phyloP scores from a whole-genome alignment of 2,329 filamentous ascomycete genomes.

The Penicillium thymicola region DNA sequence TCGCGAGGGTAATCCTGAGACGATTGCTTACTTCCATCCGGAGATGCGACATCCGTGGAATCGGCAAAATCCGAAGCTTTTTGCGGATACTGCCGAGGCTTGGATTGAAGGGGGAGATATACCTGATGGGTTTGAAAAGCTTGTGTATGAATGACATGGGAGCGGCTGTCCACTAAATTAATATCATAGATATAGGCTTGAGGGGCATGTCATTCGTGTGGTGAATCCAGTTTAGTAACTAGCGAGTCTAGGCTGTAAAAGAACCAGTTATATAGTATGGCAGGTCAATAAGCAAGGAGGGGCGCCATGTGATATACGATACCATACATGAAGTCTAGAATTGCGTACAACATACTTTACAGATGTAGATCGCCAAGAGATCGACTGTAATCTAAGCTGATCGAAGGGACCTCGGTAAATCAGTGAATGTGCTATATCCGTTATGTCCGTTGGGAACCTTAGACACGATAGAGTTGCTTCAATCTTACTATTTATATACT shows the following conservation, averaged over 20 bases:
- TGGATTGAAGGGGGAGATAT: not conserved
- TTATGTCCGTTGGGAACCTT: not conserved
- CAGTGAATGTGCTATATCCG: not conserved
- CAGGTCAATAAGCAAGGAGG: too few relatives aligned
- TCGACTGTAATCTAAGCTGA: too few relatives aligned
- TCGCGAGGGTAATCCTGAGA: not conserved
- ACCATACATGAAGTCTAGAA: not conserved
- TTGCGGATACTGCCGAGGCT: not conserved
- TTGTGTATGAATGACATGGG: not conserved
- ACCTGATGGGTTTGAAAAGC: not conserved
- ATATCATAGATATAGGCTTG: not conserved
- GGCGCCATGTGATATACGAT: not conserved
- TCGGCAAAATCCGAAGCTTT: not conserved
- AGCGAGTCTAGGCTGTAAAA: not conserved
- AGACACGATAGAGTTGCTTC: not conserved
- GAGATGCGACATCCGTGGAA: not conserved
- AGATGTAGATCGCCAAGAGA: not conserved
- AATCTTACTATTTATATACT: not conserved
- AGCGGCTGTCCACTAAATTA: not conserved
- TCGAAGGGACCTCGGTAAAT: not conserved
- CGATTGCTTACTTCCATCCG: not conserved
- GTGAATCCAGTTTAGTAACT: not conserved
- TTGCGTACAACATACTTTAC: not conserved
- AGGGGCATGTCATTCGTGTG: not conserved
- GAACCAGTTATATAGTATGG: not conserved